Evolutionary conservation across 2,329 filamentous ascomycete genomes (phyloP).

Genomic region (Monilinia vaccinii-corymbosi): DNA sequence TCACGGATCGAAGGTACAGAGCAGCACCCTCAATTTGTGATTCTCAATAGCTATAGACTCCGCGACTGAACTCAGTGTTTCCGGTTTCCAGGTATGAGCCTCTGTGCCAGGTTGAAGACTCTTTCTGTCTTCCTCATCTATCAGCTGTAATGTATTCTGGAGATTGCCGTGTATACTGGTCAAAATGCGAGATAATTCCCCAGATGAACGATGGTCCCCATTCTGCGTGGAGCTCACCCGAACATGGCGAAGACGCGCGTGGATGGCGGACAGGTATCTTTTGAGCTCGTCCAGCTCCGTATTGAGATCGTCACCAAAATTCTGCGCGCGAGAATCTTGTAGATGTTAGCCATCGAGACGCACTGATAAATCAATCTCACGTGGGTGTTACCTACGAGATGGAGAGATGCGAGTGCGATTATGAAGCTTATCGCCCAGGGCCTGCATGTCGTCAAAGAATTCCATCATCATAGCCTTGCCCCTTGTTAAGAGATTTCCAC

Average conservation of each 20-base stretch:
- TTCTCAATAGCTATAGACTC: not conserved
- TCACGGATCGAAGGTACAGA: slow-evolving; percentile 4
- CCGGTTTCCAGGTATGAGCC: not conserved
- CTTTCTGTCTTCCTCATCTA: not conserved
- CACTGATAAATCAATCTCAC: not conserved
- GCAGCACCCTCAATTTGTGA: not conserved
- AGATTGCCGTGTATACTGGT: not conserved
- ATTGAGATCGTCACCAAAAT: not conserved
- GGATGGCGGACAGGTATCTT: not conserved
- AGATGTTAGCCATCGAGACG: not conserved
- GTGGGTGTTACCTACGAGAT: not conserved
- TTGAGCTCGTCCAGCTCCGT: not conserved
- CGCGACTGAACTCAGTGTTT: too few relatives aligned
- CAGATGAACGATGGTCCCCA: not conserved
- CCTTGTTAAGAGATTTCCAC: not conserved
- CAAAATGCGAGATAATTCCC: not conserved
- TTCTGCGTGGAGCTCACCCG: not conserved
- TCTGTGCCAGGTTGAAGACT: too few relatives aligned
- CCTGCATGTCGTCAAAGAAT: slow-evolving; percentile 6
- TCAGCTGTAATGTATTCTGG: not conserved
- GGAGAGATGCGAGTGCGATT: not conserved
- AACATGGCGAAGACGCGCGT: not conserved
- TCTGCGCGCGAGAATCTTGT: not conserved
- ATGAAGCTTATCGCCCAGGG: not conserved
- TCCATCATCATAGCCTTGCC: slow-evolving; percentile 1